These are phyloP conservation scores for Pseudognaphalium luteoalbum DNA, from an alignment of 129 eudicot species.

Conservation along the genomic window DNA sequence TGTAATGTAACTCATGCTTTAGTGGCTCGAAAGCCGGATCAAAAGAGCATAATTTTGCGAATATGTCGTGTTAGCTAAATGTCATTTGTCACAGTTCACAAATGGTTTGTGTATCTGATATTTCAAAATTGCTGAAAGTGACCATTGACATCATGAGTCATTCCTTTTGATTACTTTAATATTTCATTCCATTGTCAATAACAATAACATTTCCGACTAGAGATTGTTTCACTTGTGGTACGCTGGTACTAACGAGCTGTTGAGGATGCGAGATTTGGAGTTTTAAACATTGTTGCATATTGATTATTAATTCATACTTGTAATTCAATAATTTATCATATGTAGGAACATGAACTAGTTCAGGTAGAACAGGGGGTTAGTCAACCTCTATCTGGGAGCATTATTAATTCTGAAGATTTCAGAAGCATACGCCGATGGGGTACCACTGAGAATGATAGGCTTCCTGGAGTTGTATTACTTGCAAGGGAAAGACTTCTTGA, in stretches of 20 bases:
- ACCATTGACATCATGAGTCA: constrained; percentile 8
- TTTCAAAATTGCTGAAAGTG: not conserved
- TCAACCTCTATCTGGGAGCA: constrained; percentile 40
- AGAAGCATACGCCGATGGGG: constrained; percentile 48
- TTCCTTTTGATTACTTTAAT: constrained; percentile 2
- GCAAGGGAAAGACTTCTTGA: constrained; percentile 93
- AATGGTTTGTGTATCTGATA: not conserved
- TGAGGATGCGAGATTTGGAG: not conserved
- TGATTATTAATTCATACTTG: not conserved
- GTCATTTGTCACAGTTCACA: not conserved
- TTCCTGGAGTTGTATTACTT: constrained; percentile 84
- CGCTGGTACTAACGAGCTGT: not conserved
- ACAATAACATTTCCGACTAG: not conserved
- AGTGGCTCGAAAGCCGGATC: not conserved
- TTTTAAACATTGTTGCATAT: not conserved
- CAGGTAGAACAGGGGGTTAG: constrained; percentile 41
- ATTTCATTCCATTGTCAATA: not conserved
- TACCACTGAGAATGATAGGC: constrained; percentile 50
- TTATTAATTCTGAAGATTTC: constrained; percentile 38
- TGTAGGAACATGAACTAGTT: constrained; percentile 53
- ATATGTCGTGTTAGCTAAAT: not conserved
- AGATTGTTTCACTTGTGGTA: not conserved
- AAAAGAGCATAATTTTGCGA: not conserved
- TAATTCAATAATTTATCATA: constrained; percentile 17
- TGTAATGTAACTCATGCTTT: not conserved